These are phyloP conservation scores for Apiotrichum mycotoxinovorans DNA, from an alignment of 1,284 basidiomycete species.

Conservation along the genomic window DNA sequence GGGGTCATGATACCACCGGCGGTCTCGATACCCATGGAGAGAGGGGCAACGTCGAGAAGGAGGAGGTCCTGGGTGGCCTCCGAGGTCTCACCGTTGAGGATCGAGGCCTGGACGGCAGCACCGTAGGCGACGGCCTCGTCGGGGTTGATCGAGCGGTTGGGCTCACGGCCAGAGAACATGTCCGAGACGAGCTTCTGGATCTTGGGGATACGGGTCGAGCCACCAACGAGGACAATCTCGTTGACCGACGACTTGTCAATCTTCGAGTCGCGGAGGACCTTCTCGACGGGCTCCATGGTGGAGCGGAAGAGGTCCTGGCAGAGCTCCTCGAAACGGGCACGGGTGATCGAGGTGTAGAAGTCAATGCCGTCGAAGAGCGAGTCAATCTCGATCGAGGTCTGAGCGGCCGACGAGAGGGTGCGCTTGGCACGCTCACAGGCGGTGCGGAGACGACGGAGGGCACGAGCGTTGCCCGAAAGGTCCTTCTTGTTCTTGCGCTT, in stretches of 20 bases:
- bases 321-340: conserved; percentile 97
- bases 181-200: conserved; percentile 95
- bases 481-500: conserved; percentile 96
- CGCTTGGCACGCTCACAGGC: conserved; percentile 99
- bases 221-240: conserved; percentile 75
- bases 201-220: conserved; percentile 98
- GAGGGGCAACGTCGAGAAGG: conserved; percentile 90
- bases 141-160: conserved; percentile 93
- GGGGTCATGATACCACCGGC: conserved; percentile 98
- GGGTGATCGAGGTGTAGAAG: conserved; percentile 97
- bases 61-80: conserved; percentile 75
- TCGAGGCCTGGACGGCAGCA: conserved; percentile 96
- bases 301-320: conserved; percentile 96
- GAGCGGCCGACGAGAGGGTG: conserved; percentile 92
- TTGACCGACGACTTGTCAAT: conserved; percentile 83
- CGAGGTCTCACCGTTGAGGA: conserved; percentile 65
- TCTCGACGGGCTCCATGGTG: conserved; percentile 97
- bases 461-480: conserved; percentile 86
- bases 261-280: conserved; percentile 96
- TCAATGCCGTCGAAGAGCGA: conserved; percentile 97
- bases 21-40: conserved; percentile 71
- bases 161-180: conserved; percentile 98
- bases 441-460: conserved; percentile 92
- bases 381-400: conserved; percentile 97
- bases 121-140: conserved; percentile 95